Evolutionary conservation across 768 basidiomycete species (phyloP), one percentile per base, ranked within the genome.

Genomic region (Serendipita indica): DNA sequence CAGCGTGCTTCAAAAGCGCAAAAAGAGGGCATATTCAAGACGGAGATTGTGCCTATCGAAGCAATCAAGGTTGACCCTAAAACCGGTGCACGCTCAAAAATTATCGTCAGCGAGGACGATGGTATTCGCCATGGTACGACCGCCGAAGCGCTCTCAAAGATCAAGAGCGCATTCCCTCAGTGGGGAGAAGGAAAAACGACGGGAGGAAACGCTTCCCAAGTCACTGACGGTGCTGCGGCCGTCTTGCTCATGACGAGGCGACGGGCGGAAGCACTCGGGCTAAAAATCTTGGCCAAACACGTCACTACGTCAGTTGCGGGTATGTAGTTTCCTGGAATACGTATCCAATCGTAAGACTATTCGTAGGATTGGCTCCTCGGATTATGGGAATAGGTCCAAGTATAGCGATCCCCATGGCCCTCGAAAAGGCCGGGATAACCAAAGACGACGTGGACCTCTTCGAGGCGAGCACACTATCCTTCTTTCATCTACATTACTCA

Each of bases 311-410:
- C 78, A 5, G 77, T 89, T 10, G 73, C 78, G 28, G 87, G 86
- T 77, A 62, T 37, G 73, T 65, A 20, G 33, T 57, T 28, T 30
- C 60, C 20, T 34, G 22, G 33, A 27, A 43, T 18, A 13, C 7
- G 56, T 16, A n/a, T 52, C 2, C 20, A 59, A n/a, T n/a, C n/a
- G n/a, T n/a, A n/a, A n/a, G n/a, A n/a, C n/a, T n/a, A n/a, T n/a
- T n/a, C n/a, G n/a, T n/a, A 54, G 86, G 86, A 57, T 72, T 83
- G 13, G 76, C 85, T 1, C 90, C 90, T 1, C 80, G 88, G 20
- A 77, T 92, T 41, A 92, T 92, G 89, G 88, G 88, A 54, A 75
- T 93, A 66, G 92, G 89, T 0, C 93, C 93, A 2, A 75, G 77
- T 0, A 79, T 77, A 64, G 92, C 93, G 10, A 92, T 97, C 64